phyloP scores from a whole-genome alignment of 2,329 filamentous ascomycete genomes.

The Cercospora zeina region DNA sequence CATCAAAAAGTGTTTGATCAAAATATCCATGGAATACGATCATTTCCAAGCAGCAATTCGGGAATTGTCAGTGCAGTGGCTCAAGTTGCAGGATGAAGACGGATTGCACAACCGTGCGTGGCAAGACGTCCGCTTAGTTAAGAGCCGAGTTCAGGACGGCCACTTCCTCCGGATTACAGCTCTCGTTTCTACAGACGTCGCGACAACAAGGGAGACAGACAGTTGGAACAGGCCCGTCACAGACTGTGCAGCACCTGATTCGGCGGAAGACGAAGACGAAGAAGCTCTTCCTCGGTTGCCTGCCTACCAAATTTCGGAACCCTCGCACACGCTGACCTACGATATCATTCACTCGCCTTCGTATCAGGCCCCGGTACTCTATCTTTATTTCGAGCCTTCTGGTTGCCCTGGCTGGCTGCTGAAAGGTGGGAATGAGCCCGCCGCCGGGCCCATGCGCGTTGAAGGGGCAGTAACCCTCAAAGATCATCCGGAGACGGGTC shows the following conservation, averaged over 20 bases:
- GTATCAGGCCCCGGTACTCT: constrained; percentile 51
- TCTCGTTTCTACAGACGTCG: not conserved
- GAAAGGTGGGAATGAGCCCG: constrained; percentile 36
- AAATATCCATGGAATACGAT: not conserved
- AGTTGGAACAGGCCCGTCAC: not conserved
- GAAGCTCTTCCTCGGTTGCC: not conserved
- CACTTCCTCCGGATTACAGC: not conserved
- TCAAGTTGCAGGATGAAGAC: not conserved
- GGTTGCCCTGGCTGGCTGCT: constrained; percentile 44
- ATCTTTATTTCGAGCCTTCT: constrained; percentile 40
- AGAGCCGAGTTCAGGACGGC: not conserved
- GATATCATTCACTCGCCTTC: constrained; percentile 48
- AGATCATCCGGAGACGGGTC: constrained; percentile 79
- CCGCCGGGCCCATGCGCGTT: constrained; percentile 42
- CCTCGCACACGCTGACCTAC: constrained; percentile 34
- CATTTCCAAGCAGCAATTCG: constrained; percentile 2
- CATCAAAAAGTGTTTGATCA: not conserved
- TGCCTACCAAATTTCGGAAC: not conserved
- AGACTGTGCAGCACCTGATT: not conserved
- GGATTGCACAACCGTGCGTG: not conserved
- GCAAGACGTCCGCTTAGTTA: not conserved
- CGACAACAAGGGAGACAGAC: not conserved
- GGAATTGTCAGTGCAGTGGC: not conserved
- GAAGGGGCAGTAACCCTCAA: constrained; percentile 37
- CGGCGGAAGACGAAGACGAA: not conserved